Evolutionary conservation across 2,329 filamentous ascomycete genomes (phyloP).

Genomic region (Ilyonectria destructans): DNA sequence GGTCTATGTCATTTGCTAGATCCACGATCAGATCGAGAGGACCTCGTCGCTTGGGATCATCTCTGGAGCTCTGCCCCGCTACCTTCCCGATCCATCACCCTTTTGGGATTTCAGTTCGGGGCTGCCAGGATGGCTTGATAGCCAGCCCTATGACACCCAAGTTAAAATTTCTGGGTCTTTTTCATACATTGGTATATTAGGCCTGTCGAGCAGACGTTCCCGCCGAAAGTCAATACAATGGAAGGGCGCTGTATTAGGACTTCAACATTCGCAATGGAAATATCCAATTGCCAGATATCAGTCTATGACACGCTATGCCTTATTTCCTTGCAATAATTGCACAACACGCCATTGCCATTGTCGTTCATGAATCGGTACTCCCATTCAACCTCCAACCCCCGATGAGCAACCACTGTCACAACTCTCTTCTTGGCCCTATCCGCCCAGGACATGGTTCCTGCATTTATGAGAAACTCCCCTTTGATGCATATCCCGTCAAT

Average conservation of each 20-base stretch:
- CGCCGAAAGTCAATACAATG: not conserved
- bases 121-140: not conserved
- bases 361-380: slow-evolving; percentile 26
- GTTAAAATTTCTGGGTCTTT: not conserved
- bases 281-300: not conserved
- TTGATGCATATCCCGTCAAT: slow-evolving; percentile 23
- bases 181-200: not conserved
- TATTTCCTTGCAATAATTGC: slow-evolving; percentile 17
- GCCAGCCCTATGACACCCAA: not conserved
- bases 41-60: not conserved
- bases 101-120: no score
- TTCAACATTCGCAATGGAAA: not conserved
- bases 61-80: not conserved
- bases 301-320: slow-evolving; percentile 16
- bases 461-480: slow-evolving; percentile 13
- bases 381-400: slow-evolving; percentile 21
- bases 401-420: slow-evolving; percentile 18
- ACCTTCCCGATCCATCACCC: not conserved
- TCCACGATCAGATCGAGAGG: not conserved
- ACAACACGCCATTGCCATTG: slow-evolving; percentile 25
- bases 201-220: not conserved
- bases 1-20: no score
- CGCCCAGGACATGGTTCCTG: slow-evolving; percentile 26
- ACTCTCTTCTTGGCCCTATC: slow-evolving; percentile 16
- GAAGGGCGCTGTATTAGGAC: no score